phyloP scores from a whole-genome alignment of 2,329 filamentous ascomycete species.

The Botrytis deweyae region DNA sequence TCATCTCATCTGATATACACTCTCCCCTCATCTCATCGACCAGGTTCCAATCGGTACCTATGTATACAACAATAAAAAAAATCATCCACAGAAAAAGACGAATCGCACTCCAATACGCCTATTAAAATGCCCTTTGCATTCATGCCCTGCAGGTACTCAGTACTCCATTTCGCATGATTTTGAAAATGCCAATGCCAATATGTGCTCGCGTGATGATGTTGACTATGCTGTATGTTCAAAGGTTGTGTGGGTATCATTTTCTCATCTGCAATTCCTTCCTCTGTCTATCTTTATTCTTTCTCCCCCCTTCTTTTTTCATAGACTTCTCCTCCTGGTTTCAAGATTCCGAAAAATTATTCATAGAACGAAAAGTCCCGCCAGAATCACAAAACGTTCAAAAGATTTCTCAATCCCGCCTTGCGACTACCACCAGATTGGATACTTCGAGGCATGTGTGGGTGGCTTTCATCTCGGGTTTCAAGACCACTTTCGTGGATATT shows the following conservation, averaged over 20 bases:
- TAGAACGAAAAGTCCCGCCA: not conserved
- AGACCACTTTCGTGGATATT: not conserved
- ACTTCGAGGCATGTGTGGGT: constrained; percentile 32
- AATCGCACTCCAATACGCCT: not conserved
- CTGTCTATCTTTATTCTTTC: not conserved
- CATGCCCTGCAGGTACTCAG: not conserved
- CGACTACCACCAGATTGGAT: constrained; percentile 26
- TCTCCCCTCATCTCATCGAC: not conserved
- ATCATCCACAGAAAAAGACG: not conserved
- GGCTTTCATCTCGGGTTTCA: not conserved
- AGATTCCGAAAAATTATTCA: not conserved
- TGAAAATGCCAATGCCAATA: not conserved
- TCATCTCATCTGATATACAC: not conserved
- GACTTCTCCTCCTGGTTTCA: not conserved
- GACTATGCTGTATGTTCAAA: not conserved
- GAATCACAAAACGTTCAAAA: constrained; percentile 28
- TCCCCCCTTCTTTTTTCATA: not conserved
- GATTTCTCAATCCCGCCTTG: constrained; percentile 28
- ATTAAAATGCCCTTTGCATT: not conserved
- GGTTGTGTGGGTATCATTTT: not conserved
- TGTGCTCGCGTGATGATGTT: not conserved
- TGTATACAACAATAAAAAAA: not conserved
- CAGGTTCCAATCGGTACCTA: not conserved
- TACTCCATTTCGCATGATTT: not conserved
- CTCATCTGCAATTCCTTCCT: not conserved